Conservation (phyloP, 2,329 filamentous ascomycete species). For the Alternaria metachromatica region DNA sequence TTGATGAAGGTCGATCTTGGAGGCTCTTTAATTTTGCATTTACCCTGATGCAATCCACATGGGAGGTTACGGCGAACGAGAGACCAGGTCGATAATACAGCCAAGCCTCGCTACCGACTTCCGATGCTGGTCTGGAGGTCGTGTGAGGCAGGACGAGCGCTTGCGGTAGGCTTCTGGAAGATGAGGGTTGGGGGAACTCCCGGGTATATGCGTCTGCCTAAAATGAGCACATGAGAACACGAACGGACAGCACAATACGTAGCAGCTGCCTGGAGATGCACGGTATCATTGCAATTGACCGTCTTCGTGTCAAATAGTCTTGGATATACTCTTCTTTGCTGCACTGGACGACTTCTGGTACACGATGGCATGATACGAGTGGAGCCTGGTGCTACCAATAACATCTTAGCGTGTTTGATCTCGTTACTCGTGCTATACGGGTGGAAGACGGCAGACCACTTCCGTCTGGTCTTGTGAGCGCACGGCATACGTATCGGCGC, state of each 20-base stretch:
- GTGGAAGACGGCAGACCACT: neutral
- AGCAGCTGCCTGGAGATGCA: neutral
- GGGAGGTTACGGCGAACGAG: constrained; percentile 10
- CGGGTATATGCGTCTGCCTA: neutral
- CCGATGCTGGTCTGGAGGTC: constrained; percentile 5
- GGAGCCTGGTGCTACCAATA: neutral
- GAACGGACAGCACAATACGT: neutral
- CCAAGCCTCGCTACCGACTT: constrained; percentile 14
- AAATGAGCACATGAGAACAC: neutral
- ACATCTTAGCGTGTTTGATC: neutral
- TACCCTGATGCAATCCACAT: constrained; percentile 29
- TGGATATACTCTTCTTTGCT: neutral
- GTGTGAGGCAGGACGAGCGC: constrained; percentile 1
- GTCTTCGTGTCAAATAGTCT: neutral
- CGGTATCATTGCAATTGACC: neutral
- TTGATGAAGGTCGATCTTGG: constrained; percentile 34
- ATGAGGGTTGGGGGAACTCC: constrained; percentile 1
- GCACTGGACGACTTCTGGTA: neutral
- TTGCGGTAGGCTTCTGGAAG: constrained; percentile 33
- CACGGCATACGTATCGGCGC: neutral
- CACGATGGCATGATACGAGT: neutral
- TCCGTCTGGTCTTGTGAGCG: neutral
- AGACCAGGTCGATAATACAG: constrained; percentile 9
- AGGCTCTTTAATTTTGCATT: constrained; percentile 30
- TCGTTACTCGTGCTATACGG: neutral